Evolutionary conservation across 129 eudicot species (phyloP).

Genomic region (Centrapalus pauciflorus): DNA sequence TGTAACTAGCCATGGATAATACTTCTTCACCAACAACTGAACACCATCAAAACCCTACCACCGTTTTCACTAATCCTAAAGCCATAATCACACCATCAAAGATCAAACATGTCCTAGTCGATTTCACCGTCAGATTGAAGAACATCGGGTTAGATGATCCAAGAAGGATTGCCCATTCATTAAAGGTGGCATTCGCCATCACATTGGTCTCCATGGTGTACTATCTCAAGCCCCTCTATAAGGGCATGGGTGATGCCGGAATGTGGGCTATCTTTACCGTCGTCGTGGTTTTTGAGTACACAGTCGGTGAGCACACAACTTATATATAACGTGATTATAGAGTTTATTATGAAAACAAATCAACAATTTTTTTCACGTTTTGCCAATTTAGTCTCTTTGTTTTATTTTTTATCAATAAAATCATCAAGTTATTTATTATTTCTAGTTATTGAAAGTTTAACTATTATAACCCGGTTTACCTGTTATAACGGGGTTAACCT

Average conservation of each 20-base stretch:
- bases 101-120: constrained; percentile 4
- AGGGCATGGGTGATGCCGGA: constrained; percentile 47
- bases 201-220: constrained; percentile 43
- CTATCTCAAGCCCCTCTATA: constrained; percentile 41
- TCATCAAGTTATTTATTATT: too few relatives aligned
- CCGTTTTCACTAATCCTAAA: background rate
- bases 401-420: too few relatives aligned
- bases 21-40: background rate
- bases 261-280: constrained; percentile 64
- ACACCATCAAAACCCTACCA: background rate
- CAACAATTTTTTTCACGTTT: too few relatives aligned
- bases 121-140: constrained; percentile 4
- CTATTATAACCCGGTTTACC: too few relatives aligned
- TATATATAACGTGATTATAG: too few relatives aligned
- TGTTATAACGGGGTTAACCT: too few relatives aligned
- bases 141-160: constrained; percentile 50
- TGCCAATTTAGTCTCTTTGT: too few relatives aligned
- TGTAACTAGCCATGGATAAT: background rate
- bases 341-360: too few relatives aligned
- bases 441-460: too few relatives aligned
- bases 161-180: constrained; percentile 37
- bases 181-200: constrained; percentile 46
- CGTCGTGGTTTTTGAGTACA: constrained; percentile 52
- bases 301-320: constrained; percentile 38
- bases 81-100: background rate